Percentiles rank a stretch among this genome's conserved stretches.
Evolutionary conservation across 768 basidiomycete species (phyloP).

Genomic region (Lactifluus piperatus): DNA sequence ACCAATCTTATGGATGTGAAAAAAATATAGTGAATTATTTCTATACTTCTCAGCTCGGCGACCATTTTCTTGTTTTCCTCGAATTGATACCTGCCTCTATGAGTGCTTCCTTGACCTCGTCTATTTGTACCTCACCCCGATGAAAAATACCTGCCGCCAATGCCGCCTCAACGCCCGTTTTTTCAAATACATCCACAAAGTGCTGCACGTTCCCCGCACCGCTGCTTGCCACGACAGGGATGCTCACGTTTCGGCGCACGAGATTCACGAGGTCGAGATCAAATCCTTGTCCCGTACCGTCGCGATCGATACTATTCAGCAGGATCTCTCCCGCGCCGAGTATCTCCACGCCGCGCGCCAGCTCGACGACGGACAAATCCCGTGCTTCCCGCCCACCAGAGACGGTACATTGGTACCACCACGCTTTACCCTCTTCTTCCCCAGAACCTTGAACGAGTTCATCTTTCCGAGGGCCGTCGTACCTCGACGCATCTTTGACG

Average conservation of each 20-base stretch:
- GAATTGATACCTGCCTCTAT: constrained; percentile 41
- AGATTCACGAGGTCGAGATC: constrained; percentile 76
- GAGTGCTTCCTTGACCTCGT: constrained; percentile 64
- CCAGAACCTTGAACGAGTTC: constrained; percentile 47
- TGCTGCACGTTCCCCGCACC: constrained; percentile 80
- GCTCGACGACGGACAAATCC: constrained; percentile 79
- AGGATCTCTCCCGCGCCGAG: constrained; percentile 95
- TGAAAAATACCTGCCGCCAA: constrained; percentile 98
- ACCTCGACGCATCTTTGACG: constrained; percentile 45
- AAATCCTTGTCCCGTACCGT: constrained; percentile 89
- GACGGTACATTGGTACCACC: constrained; percentile 99
- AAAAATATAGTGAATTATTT: neutral
- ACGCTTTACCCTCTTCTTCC: constrained; percentile 61
- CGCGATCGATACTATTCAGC: constrained; percentile 93
- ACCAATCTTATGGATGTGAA: neutral
- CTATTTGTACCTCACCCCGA: constrained; percentile 75
- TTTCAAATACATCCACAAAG: constrained; percentile 79
- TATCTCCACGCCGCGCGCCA: constrained; percentile 82
- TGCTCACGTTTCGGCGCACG: constrained; percentile 65
- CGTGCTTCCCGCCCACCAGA: constrained; percentile 83
- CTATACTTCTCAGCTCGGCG: neutral
- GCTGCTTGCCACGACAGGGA: constrained; percentile 92
- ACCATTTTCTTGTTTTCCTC: constrained; percentile 21
- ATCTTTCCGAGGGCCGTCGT: constrained; percentile 57
- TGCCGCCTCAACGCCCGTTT: constrained; percentile 81